A percentile compares a stretch with the other conserved stretches of the same genome.
phyloP scores from a whole-genome alignment of 495 filamentous ascomycete genomes.

The Penicillium taxi region DNA sequence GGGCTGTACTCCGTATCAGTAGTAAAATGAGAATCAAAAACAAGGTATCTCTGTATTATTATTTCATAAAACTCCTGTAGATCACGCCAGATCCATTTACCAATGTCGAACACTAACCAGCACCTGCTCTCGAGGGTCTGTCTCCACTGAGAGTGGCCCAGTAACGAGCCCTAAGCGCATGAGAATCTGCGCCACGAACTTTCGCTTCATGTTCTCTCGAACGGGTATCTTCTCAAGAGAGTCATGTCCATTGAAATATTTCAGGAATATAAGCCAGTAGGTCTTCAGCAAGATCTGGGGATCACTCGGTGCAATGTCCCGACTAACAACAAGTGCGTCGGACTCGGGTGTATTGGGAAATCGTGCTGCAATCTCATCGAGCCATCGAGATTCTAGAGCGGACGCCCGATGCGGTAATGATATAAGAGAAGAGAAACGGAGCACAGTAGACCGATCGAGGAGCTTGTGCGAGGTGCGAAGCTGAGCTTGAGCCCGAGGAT shows the following conservation, averaged over 20 bases:
- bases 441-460: constrained; percentile 30
- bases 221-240: constrained; percentile 82
- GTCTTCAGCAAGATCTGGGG: constrained; percentile 46
- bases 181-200: constrained; percentile 64
- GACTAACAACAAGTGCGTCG: constrained; percentile 4
- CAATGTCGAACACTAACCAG: constrained; percentile 40
- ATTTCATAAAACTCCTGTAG: background rate
- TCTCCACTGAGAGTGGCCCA: constrained; percentile 25
- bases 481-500: constrained; percentile 19
- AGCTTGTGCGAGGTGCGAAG: constrained; percentile 31
- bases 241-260: constrained; percentile 82
- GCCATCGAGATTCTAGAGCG: constrained; percentile 59
- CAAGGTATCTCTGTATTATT: too few species aligned
- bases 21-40: too few species aligned
- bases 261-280: constrained; percentile 49
- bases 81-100: constrained; percentile 14
- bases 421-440: constrained; percentile 41
- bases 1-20: too few species aligned
- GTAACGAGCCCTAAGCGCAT: constrained; percentile 30
- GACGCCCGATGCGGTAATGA: constrained; percentile 48
- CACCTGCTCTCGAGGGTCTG: constrained; percentile 33
- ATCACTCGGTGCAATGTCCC: constrained; percentile 23
- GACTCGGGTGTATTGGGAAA: constrained; percentile 33
- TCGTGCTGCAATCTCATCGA: constrained; percentile 60
- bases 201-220: constrained; percentile 75